Evolutionary conservation across 768 basidiomycete species (phyloP), one percentile per base, ranked within the genome.

Genomic region (Amanita pseudoporphyria): DNA sequence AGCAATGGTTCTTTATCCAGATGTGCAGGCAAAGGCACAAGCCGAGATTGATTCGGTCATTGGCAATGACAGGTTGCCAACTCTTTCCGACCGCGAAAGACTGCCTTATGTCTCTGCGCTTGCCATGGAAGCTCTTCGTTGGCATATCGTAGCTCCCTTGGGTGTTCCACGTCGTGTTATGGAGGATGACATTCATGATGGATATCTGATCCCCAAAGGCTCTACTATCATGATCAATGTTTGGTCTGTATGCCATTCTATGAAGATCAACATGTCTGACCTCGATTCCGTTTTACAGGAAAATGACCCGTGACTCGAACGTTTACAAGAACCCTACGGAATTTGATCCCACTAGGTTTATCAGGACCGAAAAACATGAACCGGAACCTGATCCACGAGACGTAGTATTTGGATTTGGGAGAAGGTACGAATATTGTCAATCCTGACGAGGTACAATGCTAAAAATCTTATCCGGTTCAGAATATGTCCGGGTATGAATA

Each of bases 351-450:
- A 69, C 71, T 22, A 65, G 77, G 9, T 77, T 74, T 60, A 59
- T 78, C 16, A 53, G 58, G 56, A 68, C 30, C 4, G 65, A 58
- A 24, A 64, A 64, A 6, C 57, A 65, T n/a, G 56, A 63, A 26
- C 64, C 69, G 5, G 70, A 75, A 52, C 54, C 45, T 16, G 75
- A 77, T 45, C 73, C 77, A 14, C 67, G 68, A 16, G 58, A 61
- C 4, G 57, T 71, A 35, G 72, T 69, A 44, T 81, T 78, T 52
- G 79, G 79, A 3, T 81, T 78, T 45, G 78, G 77, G 26, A 61
- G 79, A 57, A 70, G 79, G 68, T 61, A 35, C 43, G 53, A 37
- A 16, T 40, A 37, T 28, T 38, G 22, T 28, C 44, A 14, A 12
- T 49, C 24, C 40, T 19, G 40, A 14, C 13, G 21, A 36, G 28